Percentiles rank a stretch among this genome's conserved stretches.
Evolutionary conservation across 225 moss, liverwort and hornwort genomes (phyloP).

Genomic region (Straminergon stramineum): DNA sequence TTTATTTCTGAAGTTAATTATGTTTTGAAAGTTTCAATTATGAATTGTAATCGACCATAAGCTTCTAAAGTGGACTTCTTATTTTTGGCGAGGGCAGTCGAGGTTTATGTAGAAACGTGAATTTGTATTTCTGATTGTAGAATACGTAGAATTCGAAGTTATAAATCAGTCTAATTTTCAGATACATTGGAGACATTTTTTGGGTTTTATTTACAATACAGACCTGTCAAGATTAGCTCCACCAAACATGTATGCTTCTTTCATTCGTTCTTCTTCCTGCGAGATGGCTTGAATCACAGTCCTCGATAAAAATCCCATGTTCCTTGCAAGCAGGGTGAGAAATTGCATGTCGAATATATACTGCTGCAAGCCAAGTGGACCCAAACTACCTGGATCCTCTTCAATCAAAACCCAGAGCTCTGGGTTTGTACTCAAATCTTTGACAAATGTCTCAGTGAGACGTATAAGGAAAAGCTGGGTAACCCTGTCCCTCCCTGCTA

Average conservation of each 20-base stretch:
- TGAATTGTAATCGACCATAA: background rate
- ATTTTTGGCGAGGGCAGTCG: background rate
- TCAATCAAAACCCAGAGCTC: slow-evolving; percentile 78
- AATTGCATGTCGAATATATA: slow-evolving; percentile 90
- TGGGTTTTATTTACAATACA: background rate
- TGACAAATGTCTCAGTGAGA: slow-evolving; percentile 82
- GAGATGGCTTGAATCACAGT: slow-evolving; percentile 67
- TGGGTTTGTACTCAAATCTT: slow-evolving; percentile 52
- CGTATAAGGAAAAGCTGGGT: slow-evolving; percentile 66
- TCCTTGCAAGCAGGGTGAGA: slow-evolving; percentile 59
- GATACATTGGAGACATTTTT: background rate
- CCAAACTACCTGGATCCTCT: slow-evolving; percentile 53
- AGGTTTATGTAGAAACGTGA: background rate
- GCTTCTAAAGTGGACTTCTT: background rate
- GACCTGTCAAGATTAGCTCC: slow-evolving; percentile 74
- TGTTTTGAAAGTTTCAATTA: background rate
- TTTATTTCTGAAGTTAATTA: background rate
- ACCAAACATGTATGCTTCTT: slow-evolving; percentile 54
- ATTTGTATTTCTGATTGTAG: background rate
- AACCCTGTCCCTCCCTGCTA: slow-evolving; percentile 76
- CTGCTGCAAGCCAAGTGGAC: slow-evolving; percentile 72
- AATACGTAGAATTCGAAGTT: background rate
- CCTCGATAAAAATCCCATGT: slow-evolving; percentile 71
- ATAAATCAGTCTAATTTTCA: background rate
- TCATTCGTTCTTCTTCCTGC: slow-evolving; percentile 59